Evolutionary conservation across 108 stramenopile species (phyloP).

Genomic region (Stephanodiscus minutulus): DNA sequence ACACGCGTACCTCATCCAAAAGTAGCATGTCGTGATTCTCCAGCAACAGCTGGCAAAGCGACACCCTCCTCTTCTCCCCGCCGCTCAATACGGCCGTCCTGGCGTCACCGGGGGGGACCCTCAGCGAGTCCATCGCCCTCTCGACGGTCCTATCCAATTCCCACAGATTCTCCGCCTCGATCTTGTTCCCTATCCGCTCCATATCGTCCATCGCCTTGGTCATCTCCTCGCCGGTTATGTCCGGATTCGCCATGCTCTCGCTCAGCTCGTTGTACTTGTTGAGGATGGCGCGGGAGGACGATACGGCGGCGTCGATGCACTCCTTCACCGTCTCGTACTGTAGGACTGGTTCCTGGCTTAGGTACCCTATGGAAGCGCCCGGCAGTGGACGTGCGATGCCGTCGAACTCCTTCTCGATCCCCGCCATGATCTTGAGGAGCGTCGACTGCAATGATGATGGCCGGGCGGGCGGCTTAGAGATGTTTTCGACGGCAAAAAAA

Average conservation of each 20-base stretch:
- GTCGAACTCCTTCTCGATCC: constrained; percentile 91
- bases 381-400: constrained; percentile 83
- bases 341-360: constrained; percentile 84
- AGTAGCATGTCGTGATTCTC: constrained; percentile 91
- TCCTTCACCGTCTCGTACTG: constrained; percentile 80
- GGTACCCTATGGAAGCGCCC: constrained; percentile 86
- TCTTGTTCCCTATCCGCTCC: constrained; percentile 71
- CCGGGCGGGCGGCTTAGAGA: neutral
- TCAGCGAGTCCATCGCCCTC: constrained; percentile 82
- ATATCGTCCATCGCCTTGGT: constrained; percentile 58
- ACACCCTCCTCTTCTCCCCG: constrained; percentile 96
- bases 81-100: constrained; percentile 83
- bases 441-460: constrained; percentile 50
- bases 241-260: constrained; percentile 83
- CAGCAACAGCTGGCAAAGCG: constrained; percentile 84
- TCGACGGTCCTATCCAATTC: constrained; percentile 81
- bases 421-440: constrained; percentile 93
- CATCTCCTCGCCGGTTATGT: constrained; percentile 77
- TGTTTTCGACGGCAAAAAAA: neutral
- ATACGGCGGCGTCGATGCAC: constrained; percentile 80
- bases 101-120: constrained; percentile 81
- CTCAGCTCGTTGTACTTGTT: constrained; percentile 79
- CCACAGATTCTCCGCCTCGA: constrained; percentile 90
- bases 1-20: constrained; percentile 70
- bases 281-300: constrained; percentile 67